Evolutionary conservation across 2,329 filamentous ascomycete genomes (phyloP), one percentile per base, ranked within the genome.

Genomic region (Helotiales sp.): DNA sequence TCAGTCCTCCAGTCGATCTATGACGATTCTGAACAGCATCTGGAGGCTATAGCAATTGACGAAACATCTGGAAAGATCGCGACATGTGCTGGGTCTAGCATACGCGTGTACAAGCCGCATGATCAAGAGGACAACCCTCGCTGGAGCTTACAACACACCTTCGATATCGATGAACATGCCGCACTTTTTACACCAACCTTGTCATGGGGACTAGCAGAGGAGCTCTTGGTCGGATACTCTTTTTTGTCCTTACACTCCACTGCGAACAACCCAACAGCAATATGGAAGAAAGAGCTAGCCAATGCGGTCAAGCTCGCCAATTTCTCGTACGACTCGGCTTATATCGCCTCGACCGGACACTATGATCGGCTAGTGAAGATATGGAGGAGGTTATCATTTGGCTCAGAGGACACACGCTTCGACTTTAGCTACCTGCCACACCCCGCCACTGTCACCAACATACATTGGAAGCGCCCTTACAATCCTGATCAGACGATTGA

Each of bases 371-470:
- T 98, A 19, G 86, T 96, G 64, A 98, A 99, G 75, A 83, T 98
- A 67, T 99, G 96, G 95, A 85, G 92, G 62, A 84, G 93, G 53
- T 77, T 96, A 24, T 89, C 89, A 8, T 97, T 93, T 70, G 91
- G 91, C 13, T 82, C 85, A 0, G 88, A 91, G 57, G 89, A 96
- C 65, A 88, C 91, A 36, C 83, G 89, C 56, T 98, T 98, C 73
- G 93, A 98, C 67, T 87, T 96, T 67, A 87, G 87, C 27, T 98
- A 98, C 73, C 84, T 99, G 1, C 80, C 86, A n/a, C 95, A 99
- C 71, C 90, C 91, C 1, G 80, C 83, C 25, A 76, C 87, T 0
- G 86, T 99, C n/a, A 93, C 90, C 2, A 86, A 84, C 59, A 76
- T 96, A 59, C 87, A 93, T 71, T 99, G 96, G 96, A 87, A 91